These are phyloP conservation scores for Elongisporangium anandrum DNA, from an alignment of 352 stramenopile species.

Conservation along the genomic window DNA sequence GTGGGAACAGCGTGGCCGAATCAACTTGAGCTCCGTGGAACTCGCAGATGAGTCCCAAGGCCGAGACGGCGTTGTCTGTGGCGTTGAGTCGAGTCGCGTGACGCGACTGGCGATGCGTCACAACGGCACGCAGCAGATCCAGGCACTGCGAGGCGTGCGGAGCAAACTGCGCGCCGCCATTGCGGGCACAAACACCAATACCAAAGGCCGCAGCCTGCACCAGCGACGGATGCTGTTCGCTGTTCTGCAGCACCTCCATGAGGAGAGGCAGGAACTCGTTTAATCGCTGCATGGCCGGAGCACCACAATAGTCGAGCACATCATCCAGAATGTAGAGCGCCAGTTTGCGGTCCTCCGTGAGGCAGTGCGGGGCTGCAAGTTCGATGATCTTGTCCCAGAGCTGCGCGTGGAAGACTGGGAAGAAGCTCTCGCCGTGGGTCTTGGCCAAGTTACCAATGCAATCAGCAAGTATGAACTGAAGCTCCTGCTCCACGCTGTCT, in stretches of 20 bases:
- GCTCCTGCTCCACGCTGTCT: conserved; percentile 52
- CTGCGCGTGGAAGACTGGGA: conserved; percentile 67
- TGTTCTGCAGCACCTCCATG: conserved; percentile 56
- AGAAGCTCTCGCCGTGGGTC: conserved; percentile 58
- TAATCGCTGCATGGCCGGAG: conserved; percentile 35
- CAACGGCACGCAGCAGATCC: conserved; percentile 54
- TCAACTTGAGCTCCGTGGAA: conserved; percentile 46
- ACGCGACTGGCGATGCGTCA: conserved; percentile 45
- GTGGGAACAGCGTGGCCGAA: conserved; percentile 45
- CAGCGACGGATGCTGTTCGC: conserved; percentile 44
- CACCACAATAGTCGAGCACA: conserved; percentile 74
- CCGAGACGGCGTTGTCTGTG: conserved; percentile 75
- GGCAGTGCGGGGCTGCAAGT: conserved; percentile 56
- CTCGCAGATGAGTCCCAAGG: conserved; percentile 71
- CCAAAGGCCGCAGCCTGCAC: conserved; percentile 73
- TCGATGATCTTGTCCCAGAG: conserved; percentile 79
- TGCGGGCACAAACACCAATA: conserved; percentile 58
- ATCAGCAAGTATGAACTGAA: conserved; percentile 80
- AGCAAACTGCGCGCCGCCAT: conserved; percentile 49
- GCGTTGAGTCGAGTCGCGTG: conserved; percentile 57
- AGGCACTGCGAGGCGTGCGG: conserved; percentile 44
- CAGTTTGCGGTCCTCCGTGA: conserved; percentile 76
- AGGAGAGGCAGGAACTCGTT: conserved; percentile 70
- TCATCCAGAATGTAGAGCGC: conserved; percentile 86
- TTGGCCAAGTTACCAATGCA: conserved; percentile 73